Evolutionary conservation across 768 basidiomycete species (phyloP), one percentile per base, ranked within the genome.

Genomic region (Lanmaoa rubissima): DNA sequence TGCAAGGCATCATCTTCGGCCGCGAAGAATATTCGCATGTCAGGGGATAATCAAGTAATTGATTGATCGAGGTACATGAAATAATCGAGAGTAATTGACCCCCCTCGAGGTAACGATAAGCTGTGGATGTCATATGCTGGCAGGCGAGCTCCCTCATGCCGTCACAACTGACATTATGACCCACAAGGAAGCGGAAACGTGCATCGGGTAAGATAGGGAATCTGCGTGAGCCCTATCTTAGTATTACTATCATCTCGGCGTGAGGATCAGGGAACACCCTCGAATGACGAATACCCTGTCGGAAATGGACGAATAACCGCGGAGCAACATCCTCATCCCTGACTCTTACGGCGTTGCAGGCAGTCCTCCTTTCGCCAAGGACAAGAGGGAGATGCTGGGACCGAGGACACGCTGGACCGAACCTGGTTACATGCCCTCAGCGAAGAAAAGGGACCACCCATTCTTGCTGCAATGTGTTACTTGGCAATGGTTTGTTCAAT

Each of bases 191-290:
- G 56, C 28, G 13, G 46, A 38, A 21, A 43, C 26, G 39, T 50
- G 47, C 21, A 21, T 24, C 35, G 21, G 12, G 19, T 50, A 24
- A 24, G 21, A 24, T 24, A 24, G 21, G 21, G 21, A 24, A 24
- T 24, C 21, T 24, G 21, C 21, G 3, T 24, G 21, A 24, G 21
- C 21, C 21, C 21, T 24, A 24, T 2, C 21, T 24, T 24, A n/a
- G 38, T 17, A 35, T 42, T 41, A 31, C 46, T 51, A 40, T 48
- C 39, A 46, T 54, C 36, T 59, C 31, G 34, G 41, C 31, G 47
- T 55, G 61, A 58, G 63, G 63, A 66, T 66, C 57, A 52, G 55
- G 66, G 57, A 58, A 42, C 9, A 50, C 48, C 51, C 53, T 52
- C 39, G 40, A 50, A 44, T n/a, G 24, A 54, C 53, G 47, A 50